phyloP scores from a whole-genome alignment of 164 flowering plant species.

The Chimonanthus praecox region DNA sequence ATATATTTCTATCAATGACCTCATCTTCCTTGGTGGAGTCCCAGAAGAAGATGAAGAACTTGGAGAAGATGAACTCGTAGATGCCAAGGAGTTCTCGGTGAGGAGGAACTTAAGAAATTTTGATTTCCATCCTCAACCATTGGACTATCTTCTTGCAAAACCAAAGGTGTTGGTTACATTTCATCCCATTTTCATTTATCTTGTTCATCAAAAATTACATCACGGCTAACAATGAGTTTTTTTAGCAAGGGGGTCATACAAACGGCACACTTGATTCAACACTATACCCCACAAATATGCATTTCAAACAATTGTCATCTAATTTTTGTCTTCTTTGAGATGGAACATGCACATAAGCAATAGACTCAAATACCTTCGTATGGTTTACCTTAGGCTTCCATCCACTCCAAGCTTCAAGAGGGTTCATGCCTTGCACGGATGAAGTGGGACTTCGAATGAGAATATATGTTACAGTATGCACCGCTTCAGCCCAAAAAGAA shows the following conservation, averaged over 20 bases:
- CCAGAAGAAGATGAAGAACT: background rate
- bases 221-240: background rate
- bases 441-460: background rate
- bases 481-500: background rate
- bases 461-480: background rate
- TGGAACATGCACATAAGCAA: constrained; percentile 3
- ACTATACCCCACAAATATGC: constrained; percentile 2
- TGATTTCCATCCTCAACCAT: background rate
- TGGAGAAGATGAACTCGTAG: background rate
- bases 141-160: background rate
- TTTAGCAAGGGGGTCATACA: background rate
- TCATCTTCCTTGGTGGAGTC: too few relatives aligned
- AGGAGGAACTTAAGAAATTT: too few relatives aligned
- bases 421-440: background rate
- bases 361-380: background rate
- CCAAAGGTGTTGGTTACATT: background rate
- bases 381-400: background rate
- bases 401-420: background rate
- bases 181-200: background rate
- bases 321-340: background rate
- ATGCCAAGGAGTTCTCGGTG: background rate
- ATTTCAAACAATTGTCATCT: background rate
- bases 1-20: too few relatives aligned
- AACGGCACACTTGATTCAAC: background rate
- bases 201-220: background rate